Evolutionary conservation across 1,284 basidiomycete species (phyloP).

Genomic region (Trametes polyzona): DNA sequence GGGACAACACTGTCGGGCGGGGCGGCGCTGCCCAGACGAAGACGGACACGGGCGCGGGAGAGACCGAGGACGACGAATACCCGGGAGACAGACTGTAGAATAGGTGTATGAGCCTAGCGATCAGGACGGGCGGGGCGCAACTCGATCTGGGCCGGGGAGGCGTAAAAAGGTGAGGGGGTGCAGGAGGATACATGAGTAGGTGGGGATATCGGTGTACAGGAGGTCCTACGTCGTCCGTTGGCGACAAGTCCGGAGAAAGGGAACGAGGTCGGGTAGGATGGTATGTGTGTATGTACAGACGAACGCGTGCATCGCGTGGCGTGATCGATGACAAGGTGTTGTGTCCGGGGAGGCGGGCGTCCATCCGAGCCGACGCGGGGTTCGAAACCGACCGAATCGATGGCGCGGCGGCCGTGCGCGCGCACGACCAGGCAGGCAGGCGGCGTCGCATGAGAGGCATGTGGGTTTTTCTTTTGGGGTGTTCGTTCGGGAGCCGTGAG

Average conservation of each 20-base stretch:
- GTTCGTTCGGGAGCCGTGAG: background rate
- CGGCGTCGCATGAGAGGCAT: background rate
- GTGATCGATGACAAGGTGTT: background rate
- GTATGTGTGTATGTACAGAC: background rate
- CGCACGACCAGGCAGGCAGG: too few species aligned
- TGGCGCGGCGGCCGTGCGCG: background rate
- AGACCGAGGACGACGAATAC: constrained; percentile 20
- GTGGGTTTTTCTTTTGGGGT: background rate
- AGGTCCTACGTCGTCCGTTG: too few species aligned
- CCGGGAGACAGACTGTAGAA: constrained; percentile 20
- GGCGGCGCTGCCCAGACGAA: background rate
- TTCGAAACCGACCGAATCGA: background rate
- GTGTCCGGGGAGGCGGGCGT: background rate
- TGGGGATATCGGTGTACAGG: background rate
- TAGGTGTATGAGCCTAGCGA: constrained; percentile 6
- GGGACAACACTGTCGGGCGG: background rate
- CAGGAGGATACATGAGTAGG: too few species aligned
- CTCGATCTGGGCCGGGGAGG: background rate
- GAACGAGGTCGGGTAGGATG: background rate
- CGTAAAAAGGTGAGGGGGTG: background rate
- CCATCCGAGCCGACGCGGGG: background rate
- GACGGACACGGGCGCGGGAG: background rate
- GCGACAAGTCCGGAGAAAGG: too few species aligned
- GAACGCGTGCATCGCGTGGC: background rate
- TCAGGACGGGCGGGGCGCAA: background rate